A percentile compares a stretch with the other conserved stretches of the same genome.
These are phyloP conservation scores for Wickerhamomyces sydowiorum DNA, from an alignment of 805 yeast species.

Conservation along the genomic window DNA sequence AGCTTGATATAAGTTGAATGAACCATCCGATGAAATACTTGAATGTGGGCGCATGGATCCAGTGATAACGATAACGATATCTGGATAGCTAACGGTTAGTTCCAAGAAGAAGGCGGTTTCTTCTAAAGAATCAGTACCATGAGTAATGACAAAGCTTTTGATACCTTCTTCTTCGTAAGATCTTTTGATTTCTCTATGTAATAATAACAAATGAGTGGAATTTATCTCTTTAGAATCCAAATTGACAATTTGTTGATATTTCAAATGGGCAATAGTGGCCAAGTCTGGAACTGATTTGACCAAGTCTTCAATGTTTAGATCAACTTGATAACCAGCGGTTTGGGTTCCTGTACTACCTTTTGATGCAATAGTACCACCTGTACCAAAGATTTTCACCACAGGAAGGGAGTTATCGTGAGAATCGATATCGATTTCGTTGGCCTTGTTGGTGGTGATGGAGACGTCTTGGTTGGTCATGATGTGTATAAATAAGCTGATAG, in stretches of 20 bases:
- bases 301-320: constrained; percentile 47
- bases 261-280: constrained; percentile 48
- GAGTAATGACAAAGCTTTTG: constrained; percentile 63
- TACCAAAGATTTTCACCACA: constrained; percentile 45
- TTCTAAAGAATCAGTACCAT: constrained; percentile 66
- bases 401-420: constrained; percentile 16
- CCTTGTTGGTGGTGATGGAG: constrained; percentile 21
- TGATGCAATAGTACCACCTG: constrained; percentile 60
- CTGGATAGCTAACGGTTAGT: constrained; percentile 35
- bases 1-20: constrained; percentile 68
- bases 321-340: constrained; percentile 53
- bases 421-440: constrained; percentile 22
- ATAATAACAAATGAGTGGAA: constrained; percentile 36
- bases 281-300: constrained; percentile 54
- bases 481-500: not conserved
- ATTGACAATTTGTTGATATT: constrained; percentile 58
- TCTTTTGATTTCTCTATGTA: constrained; percentile 41
- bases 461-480: constrained; percentile 7
- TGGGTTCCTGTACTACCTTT: constrained; percentile 40
- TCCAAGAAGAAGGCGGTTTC: constrained; percentile 66
- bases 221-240: constrained; percentile 59
- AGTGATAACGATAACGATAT: constrained; percentile 58
- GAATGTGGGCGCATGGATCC: constrained; percentile 76
- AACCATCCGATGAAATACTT: constrained; percentile 65
- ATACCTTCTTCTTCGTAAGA: constrained; percentile 36